Conservation (phyloP, 1,284 basidiomycete genomes). For the Ustilago trichophora region DNA sequence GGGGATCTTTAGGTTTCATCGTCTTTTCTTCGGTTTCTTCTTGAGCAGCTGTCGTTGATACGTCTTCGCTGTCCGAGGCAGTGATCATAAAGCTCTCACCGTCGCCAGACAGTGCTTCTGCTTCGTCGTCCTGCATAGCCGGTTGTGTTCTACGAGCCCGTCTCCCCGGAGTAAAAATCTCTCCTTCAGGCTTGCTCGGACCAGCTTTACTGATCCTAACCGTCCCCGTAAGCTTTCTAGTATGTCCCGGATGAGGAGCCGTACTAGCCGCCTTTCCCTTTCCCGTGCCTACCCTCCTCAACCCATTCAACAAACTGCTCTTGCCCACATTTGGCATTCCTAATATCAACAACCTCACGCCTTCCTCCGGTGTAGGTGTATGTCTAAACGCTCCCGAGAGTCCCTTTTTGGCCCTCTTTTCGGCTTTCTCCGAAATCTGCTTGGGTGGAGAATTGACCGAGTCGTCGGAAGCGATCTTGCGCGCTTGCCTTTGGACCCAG, state of each 20-base stretch:
- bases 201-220: constrained; percentile 60
- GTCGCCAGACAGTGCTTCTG: neutral
- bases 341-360: constrained; percentile 59
- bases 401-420: constrained; percentile 46
- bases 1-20: constrained; percentile 76
- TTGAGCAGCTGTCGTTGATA: too few relatives aligned
- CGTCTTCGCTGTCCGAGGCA: neutral
- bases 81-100: constrained; percentile 5
- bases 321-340: constrained; percentile 99
- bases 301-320: constrained; percentile 88
- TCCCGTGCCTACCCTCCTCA: constrained; percentile 86
- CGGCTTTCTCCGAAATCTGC: constrained; percentile 14
- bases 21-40: constrained; percentile 76
- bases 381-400: constrained; percentile 61
- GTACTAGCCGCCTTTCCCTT: constrained; percentile 89
- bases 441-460: constrained; percentile 2
- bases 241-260: constrained; percentile 77
- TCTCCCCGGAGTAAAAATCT: neutral
- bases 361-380: constrained; percentile 62
- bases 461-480: constrained; percentile 14
- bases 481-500: constrained; percentile 62
- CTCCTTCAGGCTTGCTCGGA: constrained; percentile 24
- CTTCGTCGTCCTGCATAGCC: neutral
- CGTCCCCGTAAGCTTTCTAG: constrained; percentile 63
- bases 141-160: neutral